Base-by-base conservation (phyloP, 2,329 filamentous ascomycete genomes). In the Sporothrix curviconia region DNA sequence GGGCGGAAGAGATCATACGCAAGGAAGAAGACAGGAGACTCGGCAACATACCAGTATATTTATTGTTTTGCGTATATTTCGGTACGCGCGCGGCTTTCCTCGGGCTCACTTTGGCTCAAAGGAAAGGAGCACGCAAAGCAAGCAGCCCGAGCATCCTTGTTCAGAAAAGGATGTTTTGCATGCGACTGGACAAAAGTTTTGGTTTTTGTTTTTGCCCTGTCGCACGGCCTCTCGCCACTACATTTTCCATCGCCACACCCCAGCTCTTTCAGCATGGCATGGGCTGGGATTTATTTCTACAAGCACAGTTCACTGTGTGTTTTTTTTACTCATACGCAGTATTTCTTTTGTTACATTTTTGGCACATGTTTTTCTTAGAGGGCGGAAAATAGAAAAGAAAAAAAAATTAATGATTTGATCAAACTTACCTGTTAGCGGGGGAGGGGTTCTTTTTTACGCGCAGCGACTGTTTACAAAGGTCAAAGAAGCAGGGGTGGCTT, bases 311-410 rank as follows among this genome's bases (percentile, higher is more conserved):
- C 15, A 17, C 12, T n/a, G 14, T n/a, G 17, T 17, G n/a, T 9
- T 32, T 46, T 24, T 30, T 24, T 46, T 28, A 8, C n/a, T n/a
- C n/a, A n/a, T n/a, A 34, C 44, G n/a, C 8, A 39, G 32, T 15
- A 7, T 37, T 42, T 53, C 50, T 53, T 53, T 53, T 53, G 50
- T 53, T 53, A 24, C 50, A 11, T 42, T 12, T 42, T 42, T 53
- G 25, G 50, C 17, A 43, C 24, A 53, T 53, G 25, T 51, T 24
- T 51, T 24, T 19, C 39, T n/a, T 53, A 53, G 37, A 42, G 15
- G 50, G 37, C 49, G 22, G 22, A 40, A 51, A 37, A n/a, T 39
- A 42, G 49, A 42, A 32, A 7, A 51, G 39, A 53, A 42, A 42
- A 42, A 34, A n/a, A 9, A 15, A n/a, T 32, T 42, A 40, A 53